Percentiles rank a stretch among this genome's conserved stretches.
These are phyloP conservation scores for Apophysomyces elegans DNA, from an alignment of 371 early-diverging fungal genomes.

Conservation along the genomic window DNA sequence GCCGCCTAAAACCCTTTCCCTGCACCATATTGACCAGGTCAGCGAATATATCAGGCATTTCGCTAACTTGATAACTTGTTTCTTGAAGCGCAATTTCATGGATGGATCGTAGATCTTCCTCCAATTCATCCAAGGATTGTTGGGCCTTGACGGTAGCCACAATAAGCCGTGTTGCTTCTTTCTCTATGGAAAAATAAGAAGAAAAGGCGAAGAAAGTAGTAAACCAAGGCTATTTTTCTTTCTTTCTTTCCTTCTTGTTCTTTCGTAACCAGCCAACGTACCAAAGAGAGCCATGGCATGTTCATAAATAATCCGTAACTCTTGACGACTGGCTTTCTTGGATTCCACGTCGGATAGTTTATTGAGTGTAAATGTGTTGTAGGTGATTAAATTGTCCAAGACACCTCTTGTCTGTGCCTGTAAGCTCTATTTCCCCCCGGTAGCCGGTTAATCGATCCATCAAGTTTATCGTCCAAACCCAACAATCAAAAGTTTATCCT, in stretches of 20 bases:
- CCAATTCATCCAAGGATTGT: constrained; percentile 35
- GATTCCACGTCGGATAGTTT: constrained; percentile 39
- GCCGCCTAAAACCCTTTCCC: constrained; percentile 35
- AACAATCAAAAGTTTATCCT: constrained; percentile 19
- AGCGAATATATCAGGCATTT: constrained; percentile 35
- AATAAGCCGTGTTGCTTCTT: constrained; percentile 42
- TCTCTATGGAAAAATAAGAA: constrained; percentile 17
- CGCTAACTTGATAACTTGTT: constrained; percentile 34
- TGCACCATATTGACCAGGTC: constrained; percentile 38
- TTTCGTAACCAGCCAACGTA: constrained; percentile 1
- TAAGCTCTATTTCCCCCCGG: constrained; percentile 12
- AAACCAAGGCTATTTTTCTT: background rate
- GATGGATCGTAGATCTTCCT: constrained; percentile 42
- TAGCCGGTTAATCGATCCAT: no score
- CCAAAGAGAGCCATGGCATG: constrained; percentile 46
- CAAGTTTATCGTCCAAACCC: background rate
- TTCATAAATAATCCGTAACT: constrained; percentile 42
- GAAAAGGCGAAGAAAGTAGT: no score
- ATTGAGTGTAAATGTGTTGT: constrained; percentile 48
- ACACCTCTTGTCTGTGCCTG: constrained; percentile 36
- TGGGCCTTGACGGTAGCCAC: constrained; percentile 41
- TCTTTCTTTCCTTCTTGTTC: background rate
- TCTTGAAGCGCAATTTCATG: constrained; percentile 53
- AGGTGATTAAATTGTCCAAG: constrained; percentile 50
- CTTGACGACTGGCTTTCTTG: constrained; percentile 37